Base-by-base conservation (phyloP, 2,329 filamentous ascomycete genomes). In the Penicillium sp. region DNA sequence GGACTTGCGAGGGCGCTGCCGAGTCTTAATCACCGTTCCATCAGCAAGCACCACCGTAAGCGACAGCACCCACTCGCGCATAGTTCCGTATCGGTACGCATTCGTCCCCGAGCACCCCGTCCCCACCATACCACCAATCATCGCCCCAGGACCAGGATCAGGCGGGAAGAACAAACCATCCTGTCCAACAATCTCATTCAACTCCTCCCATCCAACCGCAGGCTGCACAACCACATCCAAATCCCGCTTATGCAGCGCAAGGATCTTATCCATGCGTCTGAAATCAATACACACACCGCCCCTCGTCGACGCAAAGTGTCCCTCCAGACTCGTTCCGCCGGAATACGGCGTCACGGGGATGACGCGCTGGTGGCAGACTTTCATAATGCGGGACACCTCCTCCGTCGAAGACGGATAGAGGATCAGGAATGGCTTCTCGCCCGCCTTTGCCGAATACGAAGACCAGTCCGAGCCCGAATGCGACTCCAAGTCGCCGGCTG, bases 51-150 rank as follows among this genome's bases (percentile, higher is more conserved):
- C 92, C 4, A 96, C 90, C 0, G 92, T 96, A 62, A 96, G 76
- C 50, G 85, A 89, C 21, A 96, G 77, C 11, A 96, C 92, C 92
- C 92, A 96, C 70, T 96, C 92, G 59, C 90, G 87, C 91, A 96
- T 96, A 2, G 92, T 96, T 58, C 92, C 92, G 72, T 96, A 96
- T 54, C 92, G 83, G 77, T 95, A 96, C 14, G 92, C 88, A 71
- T 96, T 96, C 13, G 92, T 96, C 55, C 92, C 92, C 4, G 77
- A 79, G 59, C 78, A 81, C 43, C 78, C 77, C 9, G 78, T 81
- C 9, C 78, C 78, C 10, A 81, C 75, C 78, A 81, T 81, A 52
- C 92, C 92, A 54, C 92, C 92, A 65, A 97, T 96, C 87, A 91
- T 91, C 57, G 92, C 92, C 16, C 92, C 91, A 49, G 92, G 92